Percentiles rank a stretch among this genome's conserved stretches.
These are phyloP conservation scores for Aechmea fasciata DNA, from an alignment of 176 grass and related monocot genomes.

Conservation along the genomic window DNA sequence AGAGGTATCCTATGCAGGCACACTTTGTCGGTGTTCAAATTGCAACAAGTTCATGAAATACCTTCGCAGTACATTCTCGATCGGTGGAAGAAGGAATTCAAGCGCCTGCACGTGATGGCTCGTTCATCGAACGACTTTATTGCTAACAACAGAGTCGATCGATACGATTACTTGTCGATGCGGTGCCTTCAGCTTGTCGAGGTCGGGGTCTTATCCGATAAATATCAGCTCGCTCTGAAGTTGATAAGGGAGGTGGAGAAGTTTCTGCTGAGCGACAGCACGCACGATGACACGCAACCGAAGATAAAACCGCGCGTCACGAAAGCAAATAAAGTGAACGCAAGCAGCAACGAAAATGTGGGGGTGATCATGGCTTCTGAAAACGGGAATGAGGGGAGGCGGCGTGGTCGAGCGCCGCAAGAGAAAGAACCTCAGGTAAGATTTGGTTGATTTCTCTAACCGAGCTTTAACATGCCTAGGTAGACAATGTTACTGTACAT, in stretches of 20 bases:
- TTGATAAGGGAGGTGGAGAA: conserved; percentile 81
- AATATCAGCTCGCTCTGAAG: conserved; percentile 79
- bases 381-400: conserved; percentile 37
- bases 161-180: conserved; percentile 96
- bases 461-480: conserved; percentile 10
- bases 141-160: conserved; percentile 74
- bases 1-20: conserved; percentile 84
- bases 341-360: conserved; percentile 38
- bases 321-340: conserved; percentile 53
- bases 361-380: conserved; percentile 25
- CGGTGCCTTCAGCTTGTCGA: conserved; percentile 90
- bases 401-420: conserved; percentile 19
- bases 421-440: conserved; percentile 43
- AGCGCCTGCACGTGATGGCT: conserved; percentile 64
- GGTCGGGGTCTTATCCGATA: conserved; percentile 80
- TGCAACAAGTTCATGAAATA: conserved; percentile 89
- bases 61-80: conserved; percentile 71
- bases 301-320: conserved; percentile 72
- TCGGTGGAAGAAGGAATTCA: conserved; percentile 94
- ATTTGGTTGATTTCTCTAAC: too few species aligned
- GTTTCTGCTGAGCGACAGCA: conserved; percentile 74
- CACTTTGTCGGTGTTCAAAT: conserved; percentile 79
- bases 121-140: conserved; percentile 56
- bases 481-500: conserved; percentile 1
- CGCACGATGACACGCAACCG: conserved; percentile 92